Evolutionary conservation across 1,139 yeast species (phyloP).

Genomic region (Kluyveromyces sp.): DNA sequence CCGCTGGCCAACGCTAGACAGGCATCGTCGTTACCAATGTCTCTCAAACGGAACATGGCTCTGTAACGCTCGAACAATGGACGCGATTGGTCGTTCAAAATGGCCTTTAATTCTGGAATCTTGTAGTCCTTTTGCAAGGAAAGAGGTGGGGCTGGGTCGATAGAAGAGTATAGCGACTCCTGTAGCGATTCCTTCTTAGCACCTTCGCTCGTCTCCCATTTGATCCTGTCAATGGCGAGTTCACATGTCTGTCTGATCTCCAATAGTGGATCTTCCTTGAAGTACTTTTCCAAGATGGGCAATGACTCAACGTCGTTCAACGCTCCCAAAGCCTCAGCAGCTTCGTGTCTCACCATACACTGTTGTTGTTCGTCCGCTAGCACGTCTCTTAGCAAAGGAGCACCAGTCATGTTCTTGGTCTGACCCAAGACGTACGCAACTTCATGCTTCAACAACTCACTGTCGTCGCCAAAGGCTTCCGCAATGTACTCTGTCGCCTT

Average conservation of each 20-base stretch:
- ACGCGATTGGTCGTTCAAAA: constrained; percentile 66
- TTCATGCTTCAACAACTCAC: constrained; percentile 95
- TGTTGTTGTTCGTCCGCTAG: constrained; percentile 62
- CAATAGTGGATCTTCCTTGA: constrained; percentile 64
- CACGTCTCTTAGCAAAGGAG: constrained; percentile 67
- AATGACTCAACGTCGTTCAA: constrained; percentile 78
- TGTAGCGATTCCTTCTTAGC: constrained; percentile 61
- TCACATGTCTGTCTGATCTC: constrained; percentile 98
- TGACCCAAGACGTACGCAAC: constrained; percentile 98
- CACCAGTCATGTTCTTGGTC: constrained; percentile 74
- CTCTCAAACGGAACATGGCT: constrained; percentile 97
- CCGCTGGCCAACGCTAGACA: constrained; percentile 88
- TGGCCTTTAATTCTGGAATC: constrained; percentile 55
- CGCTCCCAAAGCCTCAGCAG: constrained; percentile 98
- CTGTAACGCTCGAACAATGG: constrained; percentile 92
- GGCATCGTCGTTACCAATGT: constrained; percentile 88
- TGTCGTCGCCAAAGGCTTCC: constrained; percentile 66
- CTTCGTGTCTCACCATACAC: constrained; percentile 97
- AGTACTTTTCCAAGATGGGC: constrained; percentile 55
- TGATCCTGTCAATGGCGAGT: constrained; percentile 87
- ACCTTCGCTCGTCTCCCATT: constrained; percentile 75
- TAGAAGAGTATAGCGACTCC: constrained; percentile 70
- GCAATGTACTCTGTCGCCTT: constrained; percentile 79
- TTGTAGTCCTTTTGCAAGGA: constrained; percentile 52
- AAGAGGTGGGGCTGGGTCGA: constrained; percentile 98